Conservation (phyloP, 2,329 filamentous ascomycete species). For the Penicillium brasilianum region DNA sequence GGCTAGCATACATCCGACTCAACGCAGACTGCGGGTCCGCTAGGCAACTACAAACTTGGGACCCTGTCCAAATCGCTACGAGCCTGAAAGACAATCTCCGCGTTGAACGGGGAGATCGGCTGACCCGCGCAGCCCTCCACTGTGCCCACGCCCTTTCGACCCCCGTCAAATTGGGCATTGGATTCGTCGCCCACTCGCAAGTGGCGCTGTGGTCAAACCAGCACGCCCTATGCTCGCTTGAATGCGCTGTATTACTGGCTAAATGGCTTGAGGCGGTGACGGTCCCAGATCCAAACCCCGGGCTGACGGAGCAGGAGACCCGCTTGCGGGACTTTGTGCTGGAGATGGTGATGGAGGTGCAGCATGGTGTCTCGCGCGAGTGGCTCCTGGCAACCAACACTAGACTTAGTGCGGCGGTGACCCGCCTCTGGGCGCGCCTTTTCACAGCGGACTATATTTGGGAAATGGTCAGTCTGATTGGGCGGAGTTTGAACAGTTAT, state of each 20-base stretch:
- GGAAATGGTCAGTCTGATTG: conserved; percentile 44
- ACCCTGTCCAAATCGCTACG: conserved; percentile 37
- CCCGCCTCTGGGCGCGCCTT: conserved; percentile 41
- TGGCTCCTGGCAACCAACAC: conserved; percentile 42
- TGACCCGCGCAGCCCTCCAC: conserved; percentile 57
- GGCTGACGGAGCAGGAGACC: conserved; percentile 39
- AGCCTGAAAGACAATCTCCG: conserved; percentile 38
- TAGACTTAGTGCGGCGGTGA: conserved; percentile 39
- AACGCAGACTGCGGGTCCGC: conserved; percentile 42
- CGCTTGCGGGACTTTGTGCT: conserved; percentile 43
- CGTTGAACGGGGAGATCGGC: conserved; percentile 54
- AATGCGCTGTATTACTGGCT: conserved; percentile 60
- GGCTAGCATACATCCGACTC: conserved; percentile 42
- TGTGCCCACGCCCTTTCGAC: conserved; percentile 62
- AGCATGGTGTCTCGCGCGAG: conserved; percentile 37
- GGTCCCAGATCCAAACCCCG: conserved; percentile 30
- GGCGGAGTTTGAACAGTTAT: conserved; percentile 40
- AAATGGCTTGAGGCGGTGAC: conserved; percentile 50
- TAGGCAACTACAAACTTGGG: conserved; percentile 40
- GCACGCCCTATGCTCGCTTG: conserved; percentile 60
- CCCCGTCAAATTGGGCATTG: conserved; percentile 60
- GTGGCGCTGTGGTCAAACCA: conserved; percentile 63
- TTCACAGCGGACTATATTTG: conserved; percentile 46
- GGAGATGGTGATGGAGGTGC: conserved; percentile 45
- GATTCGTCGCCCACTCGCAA: conserved; percentile 60